phyloP scores from a whole-genome alignment of 2,329 filamentous ascomycete species.

The Cladosporium sp. region DNA sequence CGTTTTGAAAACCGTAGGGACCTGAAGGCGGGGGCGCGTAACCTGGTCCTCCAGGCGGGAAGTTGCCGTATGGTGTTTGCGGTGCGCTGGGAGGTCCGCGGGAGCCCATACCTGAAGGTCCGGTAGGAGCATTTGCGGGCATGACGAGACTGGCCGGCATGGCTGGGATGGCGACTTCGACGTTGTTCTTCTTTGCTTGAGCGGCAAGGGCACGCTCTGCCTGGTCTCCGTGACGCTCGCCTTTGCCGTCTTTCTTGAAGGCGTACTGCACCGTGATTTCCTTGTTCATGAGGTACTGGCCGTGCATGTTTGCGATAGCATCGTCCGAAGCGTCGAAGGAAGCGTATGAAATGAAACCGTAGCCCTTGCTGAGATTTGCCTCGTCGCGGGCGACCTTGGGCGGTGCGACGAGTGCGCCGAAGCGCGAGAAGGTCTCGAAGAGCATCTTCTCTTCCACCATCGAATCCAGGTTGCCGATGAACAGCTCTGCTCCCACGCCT shows the following conservation, averaged over 20 bases:
- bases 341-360: conserved; percentile 91
- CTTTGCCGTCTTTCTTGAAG: conserved; percentile 99
- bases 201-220: conserved; percentile 89
- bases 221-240: conserved; percentile 90
- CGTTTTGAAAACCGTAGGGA: conserved; percentile 17
- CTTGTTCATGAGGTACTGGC: conserved; percentile 96
- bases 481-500: conserved; percentile 86
- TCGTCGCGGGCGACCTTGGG: conserved; percentile 95
- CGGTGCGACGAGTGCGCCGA: conserved; percentile 78
- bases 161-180: conserved; percentile 76
- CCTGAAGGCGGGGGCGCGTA: conserved; percentile 23
- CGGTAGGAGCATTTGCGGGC: conserved; percentile 42
- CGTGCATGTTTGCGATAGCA: conserved; percentile 89
- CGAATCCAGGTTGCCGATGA: conserved; percentile 90
- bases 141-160: conserved; percentile 73
- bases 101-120: conserved; percentile 47
- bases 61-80: conserved; percentile 29
- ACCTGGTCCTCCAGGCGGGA: conserved; percentile 26
- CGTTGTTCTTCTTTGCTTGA: conserved; percentile 91
- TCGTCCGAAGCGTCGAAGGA: conserved; percentile 93
- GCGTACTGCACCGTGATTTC: conserved; percentile 96
- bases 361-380: conserved; percentile 85
- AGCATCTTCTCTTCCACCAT: conserved; percentile 95
- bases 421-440: conserved; percentile 92
- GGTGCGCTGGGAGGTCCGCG: conserved; percentile 43